Evolutionary conservation across 805 yeast genomes (phyloP), one percentile per base, ranked within the genome.

Genomic region (Hanseniaspora clermontiae): DNA sequence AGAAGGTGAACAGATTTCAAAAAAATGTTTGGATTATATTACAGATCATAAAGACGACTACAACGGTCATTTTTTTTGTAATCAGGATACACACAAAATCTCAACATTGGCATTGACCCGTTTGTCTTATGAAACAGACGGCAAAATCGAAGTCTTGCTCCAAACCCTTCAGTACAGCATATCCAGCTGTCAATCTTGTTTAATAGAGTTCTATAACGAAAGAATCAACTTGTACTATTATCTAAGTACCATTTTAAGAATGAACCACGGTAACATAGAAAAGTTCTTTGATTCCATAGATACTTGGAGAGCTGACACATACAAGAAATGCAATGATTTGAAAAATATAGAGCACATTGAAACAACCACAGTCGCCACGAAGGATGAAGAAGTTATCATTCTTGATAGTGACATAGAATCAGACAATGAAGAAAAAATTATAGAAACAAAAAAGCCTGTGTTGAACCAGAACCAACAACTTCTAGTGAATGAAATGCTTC

Each of bases 71-170:
- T 67, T 78, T 61, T 84, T 81, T 64, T 83, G 89, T 66, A 77
- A 81, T 62, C 70, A 70, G 9, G 65, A 66, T 34, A 69, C 31
- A 10, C 20, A 27, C 17, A 76, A 79, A 2, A 72, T 80, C 20
- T 71, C 83, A 10, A 72, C 76, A 14, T 82, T 82, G 63, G 69
- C 77, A 10, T 66, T 83, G 55, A 77, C 84, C 15, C 68, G 81
- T 58, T 82, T 82, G 64, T 81, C 89, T 3, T 81, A 83, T 27
- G 74, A 74, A 2, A 77, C 73, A 29, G 71, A 71, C 40, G 74
- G 71, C n/a, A 74, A 45, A 12, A 29, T 29, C 7, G 20, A 37
- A 19, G 8, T n/a, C 9, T 66, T 75, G 55, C 72, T 74, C 50
- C 70, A 70, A 10, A 61, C 62, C 14, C 69, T 78, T 50, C 65